Evolutionary conservation across 768 basidiomycete species (phyloP).

Genomic region (Suillus lakei): DNA sequence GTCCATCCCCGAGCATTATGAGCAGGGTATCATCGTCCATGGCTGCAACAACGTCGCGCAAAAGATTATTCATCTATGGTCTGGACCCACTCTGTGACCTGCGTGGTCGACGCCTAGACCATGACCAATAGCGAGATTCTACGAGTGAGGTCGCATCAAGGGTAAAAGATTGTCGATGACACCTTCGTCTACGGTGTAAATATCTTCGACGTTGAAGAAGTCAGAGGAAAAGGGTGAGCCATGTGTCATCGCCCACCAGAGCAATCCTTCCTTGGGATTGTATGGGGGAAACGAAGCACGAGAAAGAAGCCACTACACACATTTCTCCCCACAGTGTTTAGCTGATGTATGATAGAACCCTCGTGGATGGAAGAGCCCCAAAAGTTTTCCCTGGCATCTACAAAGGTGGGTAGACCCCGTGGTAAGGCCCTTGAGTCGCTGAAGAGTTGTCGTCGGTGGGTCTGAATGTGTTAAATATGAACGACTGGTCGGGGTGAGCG

Average conservation of each 20-base stretch:
- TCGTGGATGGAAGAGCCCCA: slow-evolving; percentile 86
- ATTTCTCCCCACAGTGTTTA: slow-evolving; percentile 60
- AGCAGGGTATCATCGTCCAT: slow-evolving; percentile 90
- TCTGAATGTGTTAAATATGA: slow-evolving; percentile 93
- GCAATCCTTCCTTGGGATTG: slow-evolving; percentile 57
- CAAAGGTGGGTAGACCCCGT: slow-evolving; percentile 96
- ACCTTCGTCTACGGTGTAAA: slow-evolving; percentile 94
- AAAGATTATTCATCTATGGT: slow-evolving; percentile 88
- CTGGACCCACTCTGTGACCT: slow-evolving; percentile 92
- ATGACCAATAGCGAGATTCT: slow-evolving; percentile 92
- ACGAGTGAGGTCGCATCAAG: slow-evolving; percentile 63
- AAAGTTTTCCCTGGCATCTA: slow-evolving; percentile 95
- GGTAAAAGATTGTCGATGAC: slow-evolving; percentile 86
- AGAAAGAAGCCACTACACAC: slow-evolving; percentile 41
- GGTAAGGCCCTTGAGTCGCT: slow-evolving; percentile 92
- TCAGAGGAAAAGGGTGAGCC: slow-evolving; percentile 92
- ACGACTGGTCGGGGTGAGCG: slow-evolving; percentile 67
- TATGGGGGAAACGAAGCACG: slow-evolving; percentile 7
- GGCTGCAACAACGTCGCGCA: slow-evolving; percentile 69
- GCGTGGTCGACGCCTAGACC: slow-evolving; percentile 96
- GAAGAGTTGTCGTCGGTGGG: slow-evolving; percentile 94
- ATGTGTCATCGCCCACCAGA: slow-evolving; percentile 97
- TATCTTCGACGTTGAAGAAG: slow-evolving; percentile 98
- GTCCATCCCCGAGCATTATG: slow-evolving; percentile 96
- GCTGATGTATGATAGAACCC: slow-evolving; percentile 85